Evolutionary conservation across 2,329 filamentous ascomycete genomes (phyloP), one percentile per base, ranked within the genome.

Genomic region (Arthrinium phaeospermum): DNA sequence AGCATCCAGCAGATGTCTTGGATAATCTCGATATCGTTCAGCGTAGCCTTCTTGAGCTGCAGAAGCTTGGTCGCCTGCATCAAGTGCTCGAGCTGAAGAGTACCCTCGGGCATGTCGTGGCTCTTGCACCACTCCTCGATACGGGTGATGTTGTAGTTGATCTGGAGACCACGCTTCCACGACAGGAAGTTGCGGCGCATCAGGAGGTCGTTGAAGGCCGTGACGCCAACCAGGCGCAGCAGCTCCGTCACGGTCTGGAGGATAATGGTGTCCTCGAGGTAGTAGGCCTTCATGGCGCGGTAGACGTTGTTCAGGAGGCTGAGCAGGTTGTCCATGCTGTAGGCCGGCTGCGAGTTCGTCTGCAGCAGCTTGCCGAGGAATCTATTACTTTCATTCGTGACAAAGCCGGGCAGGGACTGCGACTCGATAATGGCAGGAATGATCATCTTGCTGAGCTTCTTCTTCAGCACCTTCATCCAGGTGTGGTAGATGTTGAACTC

Each of bases 1-100:
- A 99, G 90, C 96, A 98, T 98, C 96, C 96, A 98, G 89, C 96
- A 99, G 79, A 99, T 99, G 82, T 99, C 96, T 86, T 99, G 96
- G 79, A 99, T 99, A 79, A 99, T 99, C 85, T 99, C 96, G 79
- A 99, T 99, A 80, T 99, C 96, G 82, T 98, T 99, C 81, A 99
- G 86, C 0, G 96, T 99, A 12, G 96, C 96, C 86, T 99, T 99
- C 91, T 99, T 99, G 75, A 99, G 88, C 83, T 99, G 96, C 75
- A 99, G 88, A 75, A 99, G 91, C 86, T 99, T 99, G 27, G 96
- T 99, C 70, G 96, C 96, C 94, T 98, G 96, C 96, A 99, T 99
- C 77, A 99, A 86, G 86, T 99, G 96, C 87, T 99, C 96, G 72
- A 99, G 89, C 85, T 98, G 96, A 70, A 99, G 89, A 44, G 96